A percentile compares a stretch with the other conserved stretches of the same genome.
These are phyloP conservation scores for Allomyces macrogynus DNA, from an alignment of 192 early-diverging fungal species.

Conservation along the genomic window DNA sequence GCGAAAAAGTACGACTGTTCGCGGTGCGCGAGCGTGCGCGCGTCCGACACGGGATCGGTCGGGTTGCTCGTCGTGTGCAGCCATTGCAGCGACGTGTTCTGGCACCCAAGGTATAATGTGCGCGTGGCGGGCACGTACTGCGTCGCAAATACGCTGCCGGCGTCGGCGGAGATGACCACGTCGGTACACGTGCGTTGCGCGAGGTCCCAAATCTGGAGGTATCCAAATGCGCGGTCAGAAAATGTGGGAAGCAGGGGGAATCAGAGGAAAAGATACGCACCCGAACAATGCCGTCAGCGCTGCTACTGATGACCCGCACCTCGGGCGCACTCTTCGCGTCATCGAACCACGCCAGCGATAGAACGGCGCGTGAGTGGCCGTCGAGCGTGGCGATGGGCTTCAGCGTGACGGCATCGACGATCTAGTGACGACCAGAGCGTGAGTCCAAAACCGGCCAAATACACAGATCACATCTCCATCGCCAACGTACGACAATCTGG, in stretches of 20 bases:
- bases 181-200: too few species aligned
- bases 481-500: not conserved
- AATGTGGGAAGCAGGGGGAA: too few species aligned
- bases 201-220: not conserved
- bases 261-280: not conserved
- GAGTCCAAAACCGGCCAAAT: not conserved
- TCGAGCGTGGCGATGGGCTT: not conserved
- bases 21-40: not conserved
- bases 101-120: not conserved
- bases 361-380: not conserved
- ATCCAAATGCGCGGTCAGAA: too few species aligned
- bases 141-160: not conserved
- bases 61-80: not conserved
- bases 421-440: not conserved
- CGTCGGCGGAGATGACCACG: not conserved
- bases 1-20: not conserved
- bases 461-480: not conserved
- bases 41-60: not conserved
- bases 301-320: not conserved
- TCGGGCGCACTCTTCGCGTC: not conserved
- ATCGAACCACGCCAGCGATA: not conserved
- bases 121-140: not conserved
- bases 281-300: not conserved
- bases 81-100: not conserved
- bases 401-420: not conserved